These are phyloP conservation scores for Hydnomerulius pinastri DNA, from an alignment of 768 basidiomycete genomes.

Conservation along the genomic window DNA sequence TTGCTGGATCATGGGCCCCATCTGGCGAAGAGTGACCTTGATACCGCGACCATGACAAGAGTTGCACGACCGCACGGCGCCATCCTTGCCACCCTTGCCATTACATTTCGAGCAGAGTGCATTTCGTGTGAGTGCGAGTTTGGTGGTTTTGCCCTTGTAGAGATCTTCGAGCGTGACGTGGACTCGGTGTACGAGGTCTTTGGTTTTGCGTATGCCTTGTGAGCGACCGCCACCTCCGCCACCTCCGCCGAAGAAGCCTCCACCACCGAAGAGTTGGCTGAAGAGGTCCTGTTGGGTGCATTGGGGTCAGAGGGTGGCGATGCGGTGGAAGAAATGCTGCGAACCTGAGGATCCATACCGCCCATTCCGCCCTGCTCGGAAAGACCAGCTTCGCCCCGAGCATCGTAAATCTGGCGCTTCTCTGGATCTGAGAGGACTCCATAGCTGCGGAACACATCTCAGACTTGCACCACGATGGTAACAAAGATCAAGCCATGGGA, in stretches of 20 bases:
- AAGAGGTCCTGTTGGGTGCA: constrained; percentile 76
- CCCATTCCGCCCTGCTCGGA: constrained; percentile 87
- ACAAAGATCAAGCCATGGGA: constrained; percentile 19
- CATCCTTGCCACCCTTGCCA: constrained; percentile 97
- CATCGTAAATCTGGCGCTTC: constrained; percentile 81
- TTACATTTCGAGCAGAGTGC: constrained; percentile 92
- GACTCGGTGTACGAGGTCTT: constrained; percentile 97
- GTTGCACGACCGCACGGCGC: constrained; percentile 80
- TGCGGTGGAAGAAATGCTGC: constrained; percentile 19
- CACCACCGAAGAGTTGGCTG: constrained; percentile 92
- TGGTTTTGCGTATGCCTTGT: constrained; percentile 86
- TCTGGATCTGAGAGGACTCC: constrained; percentile 90
- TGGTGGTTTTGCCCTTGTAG: constrained; percentile 98
- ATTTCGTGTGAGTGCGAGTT: constrained; percentile 94
- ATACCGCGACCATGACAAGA: constrained; percentile 88
- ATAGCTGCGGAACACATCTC: constrained; percentile 55
- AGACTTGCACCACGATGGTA: not conserved
- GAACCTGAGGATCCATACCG: constrained; percentile 93
- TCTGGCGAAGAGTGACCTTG: constrained; percentile 89
- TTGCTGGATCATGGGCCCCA: constrained; percentile 99
- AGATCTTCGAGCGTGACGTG: constrained; percentile 97
- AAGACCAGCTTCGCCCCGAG: constrained; percentile 89
- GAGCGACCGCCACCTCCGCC: constrained; percentile 62
- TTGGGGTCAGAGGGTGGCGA: not conserved
- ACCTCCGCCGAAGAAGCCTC: constrained; percentile 70